phyloP scores from a whole-genome alignment of 2,329 filamentous ascomycete species.

The Ophiosphaerella herpotricha region DNA sequence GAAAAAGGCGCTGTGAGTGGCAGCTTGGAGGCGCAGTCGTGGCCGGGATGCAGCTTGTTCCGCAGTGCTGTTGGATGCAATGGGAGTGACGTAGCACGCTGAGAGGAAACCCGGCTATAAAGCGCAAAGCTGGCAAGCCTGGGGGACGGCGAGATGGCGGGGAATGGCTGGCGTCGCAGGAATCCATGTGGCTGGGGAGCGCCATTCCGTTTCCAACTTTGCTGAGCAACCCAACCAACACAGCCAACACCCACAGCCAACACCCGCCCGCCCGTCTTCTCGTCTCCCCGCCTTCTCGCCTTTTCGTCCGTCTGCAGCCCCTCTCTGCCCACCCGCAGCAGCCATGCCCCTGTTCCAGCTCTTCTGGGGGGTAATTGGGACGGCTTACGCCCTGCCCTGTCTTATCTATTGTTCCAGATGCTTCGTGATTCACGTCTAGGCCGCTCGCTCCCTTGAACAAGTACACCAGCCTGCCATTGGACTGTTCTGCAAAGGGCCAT shows the following conservation, averaged over 20 bases:
- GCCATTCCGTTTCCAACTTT: constrained; percentile 7
- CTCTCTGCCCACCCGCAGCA: background rate
- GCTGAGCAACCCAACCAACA: constrained; percentile 10
- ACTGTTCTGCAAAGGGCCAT: constrained; percentile 14
- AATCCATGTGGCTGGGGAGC: constrained; percentile 27
- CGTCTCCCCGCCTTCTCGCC: background rate
- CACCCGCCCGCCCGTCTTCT: too few relatives aligned
- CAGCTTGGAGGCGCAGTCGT: constrained; percentile 19
- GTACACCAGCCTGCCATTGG: constrained; percentile 18
- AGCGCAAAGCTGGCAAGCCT: constrained; percentile 5
- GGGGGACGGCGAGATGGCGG: constrained; percentile 20
- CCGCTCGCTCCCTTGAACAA: constrained; percentile 12
- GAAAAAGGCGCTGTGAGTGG: constrained; percentile 10
- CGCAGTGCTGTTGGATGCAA: background rate
- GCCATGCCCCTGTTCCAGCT: constrained; percentile 9
- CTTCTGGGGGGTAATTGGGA: constrained; percentile 15
- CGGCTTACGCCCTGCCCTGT: constrained; percentile 28
- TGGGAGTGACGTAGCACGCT: constrained; percentile 11
- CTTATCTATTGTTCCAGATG: constrained; percentile 27
- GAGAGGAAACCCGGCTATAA: constrained; percentile 21
- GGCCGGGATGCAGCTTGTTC: constrained; percentile 18
- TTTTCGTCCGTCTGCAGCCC: background rate
- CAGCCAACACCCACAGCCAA: too few relatives aligned
- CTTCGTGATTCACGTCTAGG: constrained; percentile 13
- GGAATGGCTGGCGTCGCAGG: constrained; percentile 22